These are phyloP conservation scores for Tetracentron sinense DNA, from an alignment of 164 flowering plant species.

Conservation along the genomic window DNA sequence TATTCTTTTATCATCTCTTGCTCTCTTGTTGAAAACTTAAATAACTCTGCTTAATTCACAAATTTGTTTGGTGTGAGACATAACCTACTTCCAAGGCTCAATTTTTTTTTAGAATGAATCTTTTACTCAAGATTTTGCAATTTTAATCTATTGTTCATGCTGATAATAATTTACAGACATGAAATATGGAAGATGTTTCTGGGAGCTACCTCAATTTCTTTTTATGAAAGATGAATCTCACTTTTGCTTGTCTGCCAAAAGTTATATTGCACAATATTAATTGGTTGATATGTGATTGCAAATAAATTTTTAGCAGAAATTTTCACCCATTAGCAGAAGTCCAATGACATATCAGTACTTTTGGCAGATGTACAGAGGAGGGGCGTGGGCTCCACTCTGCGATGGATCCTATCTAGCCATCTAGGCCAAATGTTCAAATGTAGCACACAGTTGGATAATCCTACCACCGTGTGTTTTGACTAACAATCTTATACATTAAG, in stretches of 20 bases:
- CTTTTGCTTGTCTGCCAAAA: not conserved
- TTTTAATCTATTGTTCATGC: no score
- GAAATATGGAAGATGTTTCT: not conserved
- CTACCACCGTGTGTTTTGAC: not conserved
- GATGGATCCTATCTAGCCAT: not conserved
- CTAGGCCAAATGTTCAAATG: not conserved
- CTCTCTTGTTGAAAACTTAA: no score
- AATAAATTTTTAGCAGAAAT: not conserved
- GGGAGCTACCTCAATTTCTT: not conserved
- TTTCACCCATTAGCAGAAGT: not conserved
- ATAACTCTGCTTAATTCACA: not conserved
- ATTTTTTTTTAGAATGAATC: no score
- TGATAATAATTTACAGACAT: not conserved
- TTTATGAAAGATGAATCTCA: not conserved
- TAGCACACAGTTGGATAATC: not conserved
- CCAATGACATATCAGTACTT: not conserved
- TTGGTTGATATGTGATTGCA: no score
- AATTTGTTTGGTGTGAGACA: not conserved
- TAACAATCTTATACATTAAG: not conserved
- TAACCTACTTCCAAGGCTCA: not conserved
- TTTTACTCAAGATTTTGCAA: not conserved
- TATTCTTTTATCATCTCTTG: no score
- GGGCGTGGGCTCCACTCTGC: not conserved
- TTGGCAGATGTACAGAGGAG: no score
- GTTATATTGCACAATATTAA: not conserved